Conservation (phyloP, 495 filamentous ascomycete genomes). For the Hypoxylon fragiforme region DNA sequence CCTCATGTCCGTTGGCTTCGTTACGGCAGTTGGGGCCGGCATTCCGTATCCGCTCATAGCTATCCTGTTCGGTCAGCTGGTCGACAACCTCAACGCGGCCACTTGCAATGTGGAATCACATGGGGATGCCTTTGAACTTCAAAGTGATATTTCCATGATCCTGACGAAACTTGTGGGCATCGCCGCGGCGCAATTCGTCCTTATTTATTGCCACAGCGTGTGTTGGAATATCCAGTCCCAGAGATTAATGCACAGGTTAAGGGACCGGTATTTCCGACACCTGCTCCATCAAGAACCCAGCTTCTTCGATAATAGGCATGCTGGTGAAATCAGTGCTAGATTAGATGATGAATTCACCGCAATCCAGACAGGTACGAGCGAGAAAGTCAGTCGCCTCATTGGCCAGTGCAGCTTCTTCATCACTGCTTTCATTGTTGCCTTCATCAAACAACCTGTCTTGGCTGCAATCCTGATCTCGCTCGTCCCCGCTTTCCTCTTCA, state of each 20-base stretch:
- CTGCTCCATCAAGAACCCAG: conserved; percentile 61
- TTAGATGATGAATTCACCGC: conserved; percentile 61
- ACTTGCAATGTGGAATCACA: conserved; percentile 44
- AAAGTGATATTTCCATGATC: conserved; percentile 52
- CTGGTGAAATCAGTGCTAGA: conserved; percentile 60
- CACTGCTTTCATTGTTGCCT: conserved; percentile 63
- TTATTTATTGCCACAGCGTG: conserved; percentile 55
- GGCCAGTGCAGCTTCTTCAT: conserved; percentile 61
- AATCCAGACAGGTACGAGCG: conserved; percentile 62
- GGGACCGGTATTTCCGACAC: conserved; percentile 56
- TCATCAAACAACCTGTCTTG: conserved; percentile 56
- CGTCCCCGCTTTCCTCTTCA: conserved; percentile 64
- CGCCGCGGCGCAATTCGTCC: conserved; percentile 60
- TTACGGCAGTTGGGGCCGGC: conserved; percentile 60
- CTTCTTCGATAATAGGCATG: conserved; percentile 58
- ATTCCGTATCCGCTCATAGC: conserved; percentile 68
- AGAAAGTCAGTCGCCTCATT: conserved; percentile 66
- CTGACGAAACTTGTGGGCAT: conserved; percentile 63
- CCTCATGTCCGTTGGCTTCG: conserved; percentile 50
- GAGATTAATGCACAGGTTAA: conserved; percentile 61
- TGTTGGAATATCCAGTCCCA: conserved; percentile 64
- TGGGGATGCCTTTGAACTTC: conserved; percentile 29
- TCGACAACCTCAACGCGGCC: conserved; percentile 63
- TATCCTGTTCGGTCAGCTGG: conserved; percentile 66
- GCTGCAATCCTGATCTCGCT: conserved; percentile 58